Base-by-base conservation (phyloP, 176 grass and related monocot genomes). In the Avena insularis region DNA sequence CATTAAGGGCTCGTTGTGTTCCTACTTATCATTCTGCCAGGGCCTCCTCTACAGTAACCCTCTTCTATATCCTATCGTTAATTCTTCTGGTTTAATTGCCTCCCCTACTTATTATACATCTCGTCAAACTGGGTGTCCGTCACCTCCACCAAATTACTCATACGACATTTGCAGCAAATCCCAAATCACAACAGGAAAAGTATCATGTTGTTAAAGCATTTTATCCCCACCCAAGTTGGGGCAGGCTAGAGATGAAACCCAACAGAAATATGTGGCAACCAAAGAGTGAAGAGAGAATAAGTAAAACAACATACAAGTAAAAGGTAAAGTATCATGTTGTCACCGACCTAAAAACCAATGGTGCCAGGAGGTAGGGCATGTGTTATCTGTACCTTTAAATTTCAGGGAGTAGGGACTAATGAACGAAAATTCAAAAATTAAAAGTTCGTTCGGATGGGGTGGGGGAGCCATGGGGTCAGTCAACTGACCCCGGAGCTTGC, bases 311-410 rank as follows among this genome's bases (percentile, higher is more conserved):
- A 2, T 64, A 64, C 23, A 64, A 14, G 23, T 64, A 29, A 64
- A 29, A 14, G 61, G 23, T 29, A 64, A 12, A 64, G 25, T 64
- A 29, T 29, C 23, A 64, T 29, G 25, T 64, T 5, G 33, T 35
- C 33, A 35, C 33, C 33, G 33, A 35, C 33, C 33, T 35, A 35
- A 35, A 35, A 51, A 75, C 2, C 12, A 74, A 74, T 74, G 45
- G 71, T 74, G 45, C 71, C 45, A 74, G 31, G 65, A 68, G 65
- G 65, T 68, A 36, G 14, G 65, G 16, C 64, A 6, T 67, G 64
- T 67, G 64, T 16, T 67, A 67, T 67, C 60, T 25, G 6, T 67
- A 67, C 64, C 64, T 67, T 54, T 54, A 67, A 67, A 13, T 67
- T 67, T 29, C 33, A 67, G 10, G 20, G 20, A 47, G 20, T 23